Evolutionary conservation across 192 early-diverging fungal genomes (phyloP).

Genomic region (Backusella luteola): DNA sequence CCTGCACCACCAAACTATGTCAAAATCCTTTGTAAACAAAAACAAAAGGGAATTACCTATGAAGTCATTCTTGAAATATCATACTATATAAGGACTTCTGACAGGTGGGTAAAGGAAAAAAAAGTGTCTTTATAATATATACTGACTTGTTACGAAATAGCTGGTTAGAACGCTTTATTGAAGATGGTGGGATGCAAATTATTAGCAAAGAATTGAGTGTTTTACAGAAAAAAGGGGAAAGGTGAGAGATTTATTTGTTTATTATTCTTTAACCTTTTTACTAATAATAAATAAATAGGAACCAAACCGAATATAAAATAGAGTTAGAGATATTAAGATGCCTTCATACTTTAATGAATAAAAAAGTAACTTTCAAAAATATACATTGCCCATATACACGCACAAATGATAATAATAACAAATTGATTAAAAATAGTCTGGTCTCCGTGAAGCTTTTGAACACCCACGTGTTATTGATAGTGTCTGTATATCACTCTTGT

Average conservation of each 20-base stretch:
- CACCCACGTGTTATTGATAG: constrained; percentile 63
- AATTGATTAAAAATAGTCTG: constrained; percentile 45
- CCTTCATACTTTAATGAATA: constrained; percentile 72
- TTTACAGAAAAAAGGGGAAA: constrained; percentile 50
- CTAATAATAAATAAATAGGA: constrained; percentile 22
- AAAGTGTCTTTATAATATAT: not conserved
- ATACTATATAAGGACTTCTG: constrained; percentile 15
- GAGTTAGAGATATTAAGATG: constrained; percentile 78
- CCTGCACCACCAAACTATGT: constrained; percentile 14
- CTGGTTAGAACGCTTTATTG: constrained; percentile 76
- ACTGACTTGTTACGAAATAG: constrained; percentile 20
- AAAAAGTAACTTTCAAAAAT: constrained; percentile 28
- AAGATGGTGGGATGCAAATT: constrained; percentile 66
- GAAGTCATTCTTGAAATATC: constrained; percentile 12
- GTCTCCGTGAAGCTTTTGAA: constrained; percentile 67
- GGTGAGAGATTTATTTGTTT: constrained; percentile 30
- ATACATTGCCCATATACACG: no score
- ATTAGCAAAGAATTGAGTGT: constrained; percentile 63
- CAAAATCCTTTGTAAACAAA: constrained; percentile 14
- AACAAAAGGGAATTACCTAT: constrained; percentile 15
- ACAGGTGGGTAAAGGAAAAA: not conserved
- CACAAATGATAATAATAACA: not conserved
- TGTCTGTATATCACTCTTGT: constrained; percentile 68
- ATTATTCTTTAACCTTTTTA: not conserved
- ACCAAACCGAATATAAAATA: constrained; percentile 61